Evolutionary conservation across 148 eudicot species (phyloP).

Genomic region (Amaranthus cruentus): DNA sequence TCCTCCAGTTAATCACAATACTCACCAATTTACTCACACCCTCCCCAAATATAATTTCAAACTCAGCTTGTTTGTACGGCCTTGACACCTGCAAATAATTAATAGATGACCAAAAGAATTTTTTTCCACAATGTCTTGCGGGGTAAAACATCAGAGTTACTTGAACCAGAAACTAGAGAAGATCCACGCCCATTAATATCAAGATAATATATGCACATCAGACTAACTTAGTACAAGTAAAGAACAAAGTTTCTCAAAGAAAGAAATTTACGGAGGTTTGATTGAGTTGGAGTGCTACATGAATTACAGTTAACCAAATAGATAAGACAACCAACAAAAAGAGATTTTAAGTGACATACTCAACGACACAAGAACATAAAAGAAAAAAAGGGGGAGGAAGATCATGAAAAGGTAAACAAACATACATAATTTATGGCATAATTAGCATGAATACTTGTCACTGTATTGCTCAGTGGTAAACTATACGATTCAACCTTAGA

Average conservation of each 20-base stretch:
- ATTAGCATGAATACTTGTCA: too few species aligned
- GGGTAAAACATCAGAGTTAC: not conserved
- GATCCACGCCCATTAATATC: not conserved
- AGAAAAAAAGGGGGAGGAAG: not conserved
- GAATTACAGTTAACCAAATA: not conserved
- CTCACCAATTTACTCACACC: constrained; percentile 94
- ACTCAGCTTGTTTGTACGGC: constrained; percentile 97
- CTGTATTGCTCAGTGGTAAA: too few species aligned
- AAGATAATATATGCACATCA: not conserved
- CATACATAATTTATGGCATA: too few species aligned
- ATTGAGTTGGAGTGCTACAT: not conserved
- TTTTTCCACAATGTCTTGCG: not conserved
- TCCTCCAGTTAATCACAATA: constrained; percentile 13
- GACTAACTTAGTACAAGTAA: too few species aligned
- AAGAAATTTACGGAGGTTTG: not conserved
- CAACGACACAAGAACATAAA: not conserved
- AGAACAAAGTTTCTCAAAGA: too few species aligned
- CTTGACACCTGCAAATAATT: constrained; percentile 67
- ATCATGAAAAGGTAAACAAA: too few species aligned
- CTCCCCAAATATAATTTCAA: constrained; percentile 93
- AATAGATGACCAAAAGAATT: not conserved
- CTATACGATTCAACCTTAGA: too few species aligned
- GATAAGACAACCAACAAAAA: not conserved
- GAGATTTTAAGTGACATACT: not conserved
- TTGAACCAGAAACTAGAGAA: not conserved